Conservation (phyloP, 2,329 filamentous ascomycete genomes). For the Cladosporium halotolerans region DNA sequence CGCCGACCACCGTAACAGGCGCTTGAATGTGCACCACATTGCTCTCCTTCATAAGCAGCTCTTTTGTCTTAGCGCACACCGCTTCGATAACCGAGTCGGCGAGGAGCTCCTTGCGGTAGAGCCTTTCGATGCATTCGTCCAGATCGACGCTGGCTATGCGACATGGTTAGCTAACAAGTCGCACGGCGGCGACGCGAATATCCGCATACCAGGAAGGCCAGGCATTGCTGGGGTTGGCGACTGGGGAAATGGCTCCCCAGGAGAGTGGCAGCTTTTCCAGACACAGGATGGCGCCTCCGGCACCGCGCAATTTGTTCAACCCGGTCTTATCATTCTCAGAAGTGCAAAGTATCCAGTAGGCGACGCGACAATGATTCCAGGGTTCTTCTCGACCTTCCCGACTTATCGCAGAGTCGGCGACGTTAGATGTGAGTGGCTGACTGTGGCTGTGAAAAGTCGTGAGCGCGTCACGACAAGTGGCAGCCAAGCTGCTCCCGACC, state of each 20-base stretch:
- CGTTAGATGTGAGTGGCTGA: conserved; percentile 18
- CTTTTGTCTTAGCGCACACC: conserved; percentile 98
- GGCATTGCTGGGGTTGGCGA: conserved; percentile 34
- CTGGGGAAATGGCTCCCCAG: conserved; percentile 9
- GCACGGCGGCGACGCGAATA: neutral
- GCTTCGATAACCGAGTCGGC: conserved; percentile 98
- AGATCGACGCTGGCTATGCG: conserved; percentile 82
- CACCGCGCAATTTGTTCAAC: conserved; percentile 5
- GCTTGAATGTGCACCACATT: conserved; percentile 97
- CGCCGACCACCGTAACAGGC: conserved; percentile 93
- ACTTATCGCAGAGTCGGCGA: conserved; percentile 11
- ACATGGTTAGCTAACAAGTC: neutral
- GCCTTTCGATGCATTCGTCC: conserved; percentile 93
- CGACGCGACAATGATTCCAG: neutral
- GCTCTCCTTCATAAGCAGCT: conserved; percentile 98
- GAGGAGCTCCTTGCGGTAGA: conserved; percentile 95
- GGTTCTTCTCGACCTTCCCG: neutral
- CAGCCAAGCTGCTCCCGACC: neutral
- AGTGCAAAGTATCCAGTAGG: neutral
- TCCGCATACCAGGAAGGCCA: conserved; percentile 43
- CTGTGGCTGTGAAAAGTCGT: conserved; percentile 17
- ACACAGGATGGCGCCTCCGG: conserved; percentile 14
- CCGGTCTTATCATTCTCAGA: conserved; percentile 9
- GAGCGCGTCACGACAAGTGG: neutral
- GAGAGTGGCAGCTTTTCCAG: conserved; percentile 7